Evolutionary conservation across 768 basidiomycete genomes (phyloP), one percentile per base, ranked within the genome.

Genomic region (Lentinula sp.): DNA sequence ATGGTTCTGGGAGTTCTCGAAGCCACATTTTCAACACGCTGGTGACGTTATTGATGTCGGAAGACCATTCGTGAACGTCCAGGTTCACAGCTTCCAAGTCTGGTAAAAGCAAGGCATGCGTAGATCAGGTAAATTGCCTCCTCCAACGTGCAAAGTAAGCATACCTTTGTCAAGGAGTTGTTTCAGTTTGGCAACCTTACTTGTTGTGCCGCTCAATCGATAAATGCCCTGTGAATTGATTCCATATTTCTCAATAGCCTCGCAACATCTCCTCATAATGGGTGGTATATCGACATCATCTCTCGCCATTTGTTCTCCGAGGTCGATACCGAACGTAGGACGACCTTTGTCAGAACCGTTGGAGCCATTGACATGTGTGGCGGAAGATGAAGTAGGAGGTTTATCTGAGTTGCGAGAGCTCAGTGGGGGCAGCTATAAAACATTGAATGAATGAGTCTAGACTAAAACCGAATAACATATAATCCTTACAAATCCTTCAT

Each of bases 31-130:
- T 99, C 63, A 98, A 78, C 23, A 88, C 92, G 60, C 93, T 91
- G n/a, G 97, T 83, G 56, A 98, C 89, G 62, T 92, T 94, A 76
- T 96, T 98, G 74, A 98, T 95, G 71, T 99, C 97, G 16, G 85
- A 81, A 37, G 90, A 84, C 91, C 95, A 95, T 71, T 98, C 96
- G 4, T 90, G 84, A 5, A 87, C 79, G 70, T 94, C 86, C 56
- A 99, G 78, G 73, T 98, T 88, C 39, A 95, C 91, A 1, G 85
- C 79, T 16, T 97, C 91, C 51, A 98, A 74, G 71, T 98, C 96
- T 80, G 70, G 50, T 52, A 50, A 57, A 61, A 55, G 39, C 32
- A 62, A 45, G 10, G 18, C n/a, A 10, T 46, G 45, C 9, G 7
- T 48, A 48, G 9, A 8, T 48, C 43, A 2, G 7, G 5, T 13